Percentiles rank a stretch among this genome's conserved stretches.
Evolutionary conservation across 2,329 filamentous ascomycete species (phyloP).

Genomic region (Botrytis squamosa): DNA sequence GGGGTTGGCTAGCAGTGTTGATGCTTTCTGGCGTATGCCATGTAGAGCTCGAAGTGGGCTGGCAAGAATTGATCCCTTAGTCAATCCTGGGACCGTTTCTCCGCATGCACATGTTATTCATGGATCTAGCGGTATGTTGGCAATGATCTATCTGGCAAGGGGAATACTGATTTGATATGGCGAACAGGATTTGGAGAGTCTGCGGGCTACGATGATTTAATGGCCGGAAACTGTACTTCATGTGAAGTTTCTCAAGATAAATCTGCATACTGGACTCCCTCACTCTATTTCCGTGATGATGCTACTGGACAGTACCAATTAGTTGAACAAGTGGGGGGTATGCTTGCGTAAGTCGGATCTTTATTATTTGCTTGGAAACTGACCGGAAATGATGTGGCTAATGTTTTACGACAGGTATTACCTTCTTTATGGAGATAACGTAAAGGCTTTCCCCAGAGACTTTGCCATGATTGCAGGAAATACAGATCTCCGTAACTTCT

Average conservation of each 20-base stretch:
- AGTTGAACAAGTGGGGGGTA: conserved; percentile 74
- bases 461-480: conserved; percentile 84
- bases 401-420: conserved; percentile 66
- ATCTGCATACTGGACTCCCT: conserved; percentile 69
- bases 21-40: conserved; percentile 88
- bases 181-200: conserved; percentile 60
- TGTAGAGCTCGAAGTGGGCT: conserved; percentile 70
- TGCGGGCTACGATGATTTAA: conserved; percentile 58
- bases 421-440: conserved; percentile 61
- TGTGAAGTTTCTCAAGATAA: conserved; percentile 61
- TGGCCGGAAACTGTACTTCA: conserved; percentile 61
- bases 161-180: neutral
- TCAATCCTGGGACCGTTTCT: conserved; percentile 56
- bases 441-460: conserved; percentile 71
- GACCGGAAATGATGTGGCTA: neutral
- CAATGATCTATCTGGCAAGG: conserved; percentile 21
- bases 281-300: conserved; percentile 48
- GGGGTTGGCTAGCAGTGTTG: conserved; percentile 35
- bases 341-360: conserved; percentile 69
- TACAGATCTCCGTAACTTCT: conserved; percentile 66
- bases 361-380: neutral
- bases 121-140: conserved; percentile 68
- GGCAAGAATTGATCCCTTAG: conserved; percentile 74
- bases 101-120: conserved; percentile 73
- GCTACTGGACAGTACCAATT: conserved; percentile 51